phyloP scores from a whole-genome alignment of 73 alveolate species.

The Paramecium biaurelia region DNA sequence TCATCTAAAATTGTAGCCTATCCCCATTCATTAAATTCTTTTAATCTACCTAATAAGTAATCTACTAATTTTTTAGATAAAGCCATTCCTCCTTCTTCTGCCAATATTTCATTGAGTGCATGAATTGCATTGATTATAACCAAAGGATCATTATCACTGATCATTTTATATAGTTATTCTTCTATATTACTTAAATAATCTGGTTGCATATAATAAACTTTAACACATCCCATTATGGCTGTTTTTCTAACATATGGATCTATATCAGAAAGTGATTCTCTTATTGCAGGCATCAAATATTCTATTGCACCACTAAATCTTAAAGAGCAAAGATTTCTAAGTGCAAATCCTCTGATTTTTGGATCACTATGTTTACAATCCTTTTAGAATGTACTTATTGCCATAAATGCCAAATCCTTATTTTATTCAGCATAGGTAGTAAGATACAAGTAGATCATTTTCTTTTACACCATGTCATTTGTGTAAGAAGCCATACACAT shows the following conservation, averaged over 20 bases:
- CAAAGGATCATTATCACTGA: constrained; percentile 93
- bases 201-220: constrained; percentile 82
- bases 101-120: constrained; percentile 94
- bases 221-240: constrained; percentile 96
- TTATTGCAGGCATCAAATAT: constrained; percentile 87
- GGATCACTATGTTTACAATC: constrained; percentile 95
- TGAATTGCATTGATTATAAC: constrained; percentile 91
- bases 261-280: constrained; percentile 93
- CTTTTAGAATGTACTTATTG: constrained; percentile 94
- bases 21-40: constrained; percentile 98
- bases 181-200: constrained; percentile 65
- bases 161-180: constrained; percentile 86
- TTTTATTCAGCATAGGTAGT: constrained; percentile 95
- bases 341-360: constrained; percentile 95
- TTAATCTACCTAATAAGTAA: constrained; percentile 84
- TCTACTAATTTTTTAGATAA: constrained; percentile 87
- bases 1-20: constrained; percentile 88
- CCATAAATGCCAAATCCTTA: constrained; percentile 93
- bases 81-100: constrained; percentile 97
- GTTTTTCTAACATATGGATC: constrained; percentile 99
- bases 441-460: constrained; percentile 95
- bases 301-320: constrained; percentile 93
- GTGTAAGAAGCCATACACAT: constrained; percentile 97
- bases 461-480: constrained; percentile 96
- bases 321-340: constrained; percentile 92